Percentiles rank a stretch among this genome's conserved stretches.
These are phyloP conservation scores for Cordyceps pruinosa DNA, from an alignment of 2,329 filamentous ascomycete genomes.

Conservation along the genomic window DNA sequence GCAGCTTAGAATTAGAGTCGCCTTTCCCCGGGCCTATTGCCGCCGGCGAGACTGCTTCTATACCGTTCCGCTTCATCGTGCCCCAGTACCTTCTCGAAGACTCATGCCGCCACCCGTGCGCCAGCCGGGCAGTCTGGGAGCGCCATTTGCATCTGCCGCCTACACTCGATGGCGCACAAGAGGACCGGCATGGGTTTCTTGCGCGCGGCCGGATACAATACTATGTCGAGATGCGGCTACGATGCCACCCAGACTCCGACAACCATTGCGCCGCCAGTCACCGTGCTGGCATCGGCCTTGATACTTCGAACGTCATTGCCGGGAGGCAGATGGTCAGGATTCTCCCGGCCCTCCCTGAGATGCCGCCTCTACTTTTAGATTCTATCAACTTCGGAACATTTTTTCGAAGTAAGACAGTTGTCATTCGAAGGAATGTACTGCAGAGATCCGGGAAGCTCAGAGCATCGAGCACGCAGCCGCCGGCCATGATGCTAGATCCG, in stretches of 20 bases:
- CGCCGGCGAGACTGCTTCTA: not conserved
- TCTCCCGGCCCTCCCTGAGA: not conserved
- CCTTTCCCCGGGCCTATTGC: not conserved
- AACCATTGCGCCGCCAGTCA: not conserved
- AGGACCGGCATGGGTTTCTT: not conserved
- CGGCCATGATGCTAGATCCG: constrained; percentile 8
- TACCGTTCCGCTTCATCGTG: constrained; percentile 3
- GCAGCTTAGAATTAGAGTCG: not conserved
- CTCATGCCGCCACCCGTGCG: not conserved
- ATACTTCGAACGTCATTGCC: not conserved
- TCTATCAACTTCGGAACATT: not conserved
- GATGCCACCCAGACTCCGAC: not conserved
- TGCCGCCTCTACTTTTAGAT: not conserved
- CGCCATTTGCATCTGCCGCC: constrained; percentile 1
- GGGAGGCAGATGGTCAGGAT: not conserved
- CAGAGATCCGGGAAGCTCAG: not conserved
- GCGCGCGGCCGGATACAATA: constrained; percentile 6
- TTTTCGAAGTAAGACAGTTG: not conserved
- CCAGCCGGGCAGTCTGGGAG: constrained; percentile 4
- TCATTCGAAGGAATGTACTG: not conserved
- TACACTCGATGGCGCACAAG: not conserved
- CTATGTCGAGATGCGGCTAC: constrained; percentile 3
- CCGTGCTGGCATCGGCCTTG: not conserved
- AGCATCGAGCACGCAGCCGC: not conserved
- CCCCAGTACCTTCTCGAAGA: constrained; percentile 4